Percentiles rank a stretch among this genome's conserved stretches.
phyloP scores from a whole-genome alignment of 371 early-diverging fungal genomes.

The Mortierella sp. region DNA sequence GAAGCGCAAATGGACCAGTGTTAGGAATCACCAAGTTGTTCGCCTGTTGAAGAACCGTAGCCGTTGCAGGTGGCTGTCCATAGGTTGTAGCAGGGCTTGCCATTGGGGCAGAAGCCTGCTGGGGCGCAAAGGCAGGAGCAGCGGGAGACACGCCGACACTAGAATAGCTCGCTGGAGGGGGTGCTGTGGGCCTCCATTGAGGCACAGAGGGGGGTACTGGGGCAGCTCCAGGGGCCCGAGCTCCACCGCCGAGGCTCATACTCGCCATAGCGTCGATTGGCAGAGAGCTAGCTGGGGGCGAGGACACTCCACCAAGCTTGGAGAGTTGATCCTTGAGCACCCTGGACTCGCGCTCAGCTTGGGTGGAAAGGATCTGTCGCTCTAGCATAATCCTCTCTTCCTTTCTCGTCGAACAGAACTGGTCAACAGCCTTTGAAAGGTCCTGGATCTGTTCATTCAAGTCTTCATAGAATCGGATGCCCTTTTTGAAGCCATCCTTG shows the following conservation, averaged over 20 bases:
- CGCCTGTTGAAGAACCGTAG: constrained; percentile 31
- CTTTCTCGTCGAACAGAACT: constrained; percentile 73
- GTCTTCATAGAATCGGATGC: constrained; percentile 84
- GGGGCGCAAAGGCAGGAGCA: constrained; percentile 30
- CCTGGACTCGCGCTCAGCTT: constrained; percentile 76
- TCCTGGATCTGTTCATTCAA: constrained; percentile 72
- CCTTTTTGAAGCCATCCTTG: constrained; percentile 74
- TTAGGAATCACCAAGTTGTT: constrained; percentile 38
- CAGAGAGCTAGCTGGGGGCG: constrained; percentile 37
- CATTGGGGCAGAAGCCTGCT: constrained; percentile 22
- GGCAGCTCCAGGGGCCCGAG: constrained; percentile 20
- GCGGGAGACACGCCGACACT: constrained; percentile 34
- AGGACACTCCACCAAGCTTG: constrained; percentile 57
- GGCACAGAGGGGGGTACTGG: constrained; percentile 24
- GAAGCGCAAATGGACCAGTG: constrained; percentile 42
- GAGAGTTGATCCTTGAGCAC: constrained; percentile 78
- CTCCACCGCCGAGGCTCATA: constrained; percentile 33
- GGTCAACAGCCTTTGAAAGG: constrained; percentile 67
- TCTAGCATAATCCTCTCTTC: constrained; percentile 75
- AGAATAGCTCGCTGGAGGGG: constrained; percentile 19
- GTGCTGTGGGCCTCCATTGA: constrained; percentile 27
- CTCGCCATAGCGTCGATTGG: constrained; percentile 56
- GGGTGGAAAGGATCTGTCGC: constrained; percentile 65
- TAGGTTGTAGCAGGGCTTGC: constrained; percentile 28
- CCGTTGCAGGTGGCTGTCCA: constrained; percentile 12